Evolutionary conservation across 1,284 basidiomycete species (phyloP), one percentile per base, ranked within the genome.

Genomic region (Rhodotorula sp.): DNA sequence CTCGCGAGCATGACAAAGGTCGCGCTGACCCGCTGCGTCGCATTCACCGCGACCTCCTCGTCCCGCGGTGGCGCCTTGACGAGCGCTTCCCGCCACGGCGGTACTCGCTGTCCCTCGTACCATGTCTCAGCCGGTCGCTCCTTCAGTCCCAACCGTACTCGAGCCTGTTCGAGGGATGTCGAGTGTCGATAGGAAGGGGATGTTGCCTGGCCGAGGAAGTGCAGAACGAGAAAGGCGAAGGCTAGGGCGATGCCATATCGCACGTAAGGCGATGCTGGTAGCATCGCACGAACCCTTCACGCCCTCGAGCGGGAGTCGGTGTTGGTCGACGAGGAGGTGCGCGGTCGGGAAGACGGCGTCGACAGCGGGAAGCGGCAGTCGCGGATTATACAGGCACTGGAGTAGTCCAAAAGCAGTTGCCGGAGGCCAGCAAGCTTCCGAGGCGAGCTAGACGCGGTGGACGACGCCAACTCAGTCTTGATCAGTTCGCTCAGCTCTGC

Each of bases 1-100:
- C 80, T 70, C 20, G 79, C 80, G 11, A 81, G 71, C 15, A 77
- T 64, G 57, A 80, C 64, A 24, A 70, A 70, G 15, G 68, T 62
- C 31, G 68, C 64, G 31, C 40, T 57, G n/a, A 59, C 60, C 44
- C 50, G 52, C 16, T 63, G 47, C 31, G 20, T 44, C 52, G 31
- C 16, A 44, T 55, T 54, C 37, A 56, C 20, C 52, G 11, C 26
- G 13, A 28, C 50, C 22, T 48, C 59, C 54, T 30, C 46, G 10
- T 34, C 26, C 37, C n/a, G 8, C 8, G 20, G 22, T 18, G 24
- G 34, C 2, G 11, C 37, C 34, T 37, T 10, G 6, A 10, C 22
- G 15, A n/a, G 47, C 26, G n/a, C 55, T 6, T 37, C 18, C 28
- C 59, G 44, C 64, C 64, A 65, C 30, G 64, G 64, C 11, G 47